Conservation (phyloP, 805 yeast species). For the Priceomyces carsonii region DNA sequence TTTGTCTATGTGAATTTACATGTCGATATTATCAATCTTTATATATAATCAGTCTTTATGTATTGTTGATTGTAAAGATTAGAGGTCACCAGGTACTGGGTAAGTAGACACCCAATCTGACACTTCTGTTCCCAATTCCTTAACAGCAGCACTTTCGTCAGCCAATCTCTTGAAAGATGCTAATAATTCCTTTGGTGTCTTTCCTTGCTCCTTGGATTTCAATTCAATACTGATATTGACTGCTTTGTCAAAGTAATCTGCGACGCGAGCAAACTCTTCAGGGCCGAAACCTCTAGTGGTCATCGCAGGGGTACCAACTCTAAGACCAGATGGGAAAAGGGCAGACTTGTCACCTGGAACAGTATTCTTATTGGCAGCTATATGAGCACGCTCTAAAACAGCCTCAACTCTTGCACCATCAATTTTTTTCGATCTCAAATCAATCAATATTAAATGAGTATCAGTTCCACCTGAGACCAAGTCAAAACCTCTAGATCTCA, state of each 20-base stretch:
- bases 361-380: constrained; percentile 96
- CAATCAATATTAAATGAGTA: constrained; percentile 92
- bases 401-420: constrained; percentile 98
- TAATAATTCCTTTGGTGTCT: constrained; percentile 57
- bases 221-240: constrained; percentile 64
- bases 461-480: constrained; percentile 95
- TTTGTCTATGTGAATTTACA: too few species aligned
- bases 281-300: constrained; percentile 94
- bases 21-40: too few species aligned
- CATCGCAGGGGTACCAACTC: constrained; percentile 99
- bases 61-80: too few species aligned
- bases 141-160: constrained; percentile 60
- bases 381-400: constrained; percentile 89
- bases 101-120: constrained; percentile 68
- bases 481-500: constrained; percentile 70
- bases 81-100: constrained; percentile 85
- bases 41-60: too few species aligned
- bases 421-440: constrained; percentile 82
- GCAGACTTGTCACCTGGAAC: constrained; percentile 98
- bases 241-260: constrained; percentile 75
- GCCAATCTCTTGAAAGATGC: constrained; percentile 73
- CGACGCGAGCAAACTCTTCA: constrained; percentile 80
- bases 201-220: constrained; percentile 60
- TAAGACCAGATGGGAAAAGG: constrained; percentile 93
- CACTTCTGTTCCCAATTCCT: constrained; percentile 63